Conservation (phyloP, 306 rosid species). For the Vicia sativa region DNA sequence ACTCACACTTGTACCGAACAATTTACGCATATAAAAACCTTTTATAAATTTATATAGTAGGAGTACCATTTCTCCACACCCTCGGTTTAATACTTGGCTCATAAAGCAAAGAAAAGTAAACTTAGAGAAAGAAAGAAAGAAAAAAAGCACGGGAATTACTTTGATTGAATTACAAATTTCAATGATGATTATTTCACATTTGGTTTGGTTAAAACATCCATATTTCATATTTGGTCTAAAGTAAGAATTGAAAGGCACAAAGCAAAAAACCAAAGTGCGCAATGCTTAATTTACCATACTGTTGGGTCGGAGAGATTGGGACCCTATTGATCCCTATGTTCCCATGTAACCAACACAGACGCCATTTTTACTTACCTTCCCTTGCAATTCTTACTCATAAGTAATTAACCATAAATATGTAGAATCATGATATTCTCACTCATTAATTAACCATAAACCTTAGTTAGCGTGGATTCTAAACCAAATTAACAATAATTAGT, state of each 20-base stretch:
- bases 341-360: constrained; percentile 43
- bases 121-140: neutral
- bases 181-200: constrained; percentile 15
- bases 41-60: too few relatives aligned
- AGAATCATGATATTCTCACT: neutral
- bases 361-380: constrained; percentile 36
- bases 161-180: constrained; percentile 18
- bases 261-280: constrained; percentile 28
- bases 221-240: constrained; percentile 50
- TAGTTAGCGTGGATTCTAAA: neutral
- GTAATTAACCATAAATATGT: neutral
- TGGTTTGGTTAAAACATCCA: constrained; percentile 26
- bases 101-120: neutral
- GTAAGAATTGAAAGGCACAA: constrained; percentile 37
- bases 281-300: constrained; percentile 27
- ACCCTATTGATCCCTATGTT: constrained; percentile 40
- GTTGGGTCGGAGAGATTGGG: constrained; percentile 37
- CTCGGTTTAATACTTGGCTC: neutral
- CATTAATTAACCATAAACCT: neutral
- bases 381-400: neutral
- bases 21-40: too few relatives aligned
- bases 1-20: too few relatives aligned
- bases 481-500: neutral
- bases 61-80: neutral
- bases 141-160: constrained; percentile 19